Evolutionary conservation across 768 basidiomycete genomes (phyloP), one percentile per base, ranked within the genome.

Genomic region (Lactarius quietus): DNA sequence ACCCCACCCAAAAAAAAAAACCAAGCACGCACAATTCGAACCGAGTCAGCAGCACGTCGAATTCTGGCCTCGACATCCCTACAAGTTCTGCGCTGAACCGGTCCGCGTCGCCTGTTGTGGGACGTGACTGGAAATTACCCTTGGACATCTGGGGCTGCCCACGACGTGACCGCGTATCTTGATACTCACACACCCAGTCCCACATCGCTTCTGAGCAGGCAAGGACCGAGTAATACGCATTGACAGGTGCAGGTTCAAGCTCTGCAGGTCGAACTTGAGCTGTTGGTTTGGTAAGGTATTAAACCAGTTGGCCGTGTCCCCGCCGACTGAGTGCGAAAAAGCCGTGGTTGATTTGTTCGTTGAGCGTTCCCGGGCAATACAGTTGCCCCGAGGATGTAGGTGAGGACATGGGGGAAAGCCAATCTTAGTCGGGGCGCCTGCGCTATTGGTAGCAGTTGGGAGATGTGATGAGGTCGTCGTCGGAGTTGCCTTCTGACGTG

Each of bases 141-240:
- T 38, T 68, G 38, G 63, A 53, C 26, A 26, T 17, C 41, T 57
- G 35, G 33, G 51, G 26, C 14, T 57, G 65, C 41, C 48, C 39
- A 31, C 36, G 60, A 39, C 52, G 45, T 29, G 61, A 59, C 65
- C 57, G 28, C n/a, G 55, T n/a, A 33, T 64, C 72, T 75, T 86
- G 85, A 65, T 81, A 81, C 29, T 81, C 81, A 26, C 77, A 71
- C 3, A 90, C 81, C 83, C 85, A 90, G 61, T 88, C 88, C 90
- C 90, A 92, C 88, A 91, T 91, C 35, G 84, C 79, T 74, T 91
- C 90, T 0, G 85, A 79, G 70, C 88, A 90, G 9, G 81, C 87
- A 17, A 90, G 68, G n/a, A 90, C 79, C 72, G 89, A 63, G 82
- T 79, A 10, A 82, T 82, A 17, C 87, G 80, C 68, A 85, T 63